These are phyloP conservation scores for Penicillium dipodomyicola DNA, from an alignment of 495 filamentous ascomycete genomes.

Conservation along the genomic window DNA sequence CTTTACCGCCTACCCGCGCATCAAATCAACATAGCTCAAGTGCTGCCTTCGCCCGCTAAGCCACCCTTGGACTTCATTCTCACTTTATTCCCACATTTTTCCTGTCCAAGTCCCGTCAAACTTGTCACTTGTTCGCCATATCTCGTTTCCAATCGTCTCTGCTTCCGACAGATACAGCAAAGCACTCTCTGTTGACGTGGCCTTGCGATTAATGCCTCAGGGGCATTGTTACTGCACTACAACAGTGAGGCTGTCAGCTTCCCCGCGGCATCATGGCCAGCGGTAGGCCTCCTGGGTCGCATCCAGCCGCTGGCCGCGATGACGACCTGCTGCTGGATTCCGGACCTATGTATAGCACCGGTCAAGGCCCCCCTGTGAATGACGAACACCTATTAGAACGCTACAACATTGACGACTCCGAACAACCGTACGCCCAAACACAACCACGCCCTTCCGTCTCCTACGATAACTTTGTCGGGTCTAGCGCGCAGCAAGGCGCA, in stretches of 20 bases:
- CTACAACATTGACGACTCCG: conserved; percentile 65
- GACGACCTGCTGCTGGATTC: conserved; percentile 72
- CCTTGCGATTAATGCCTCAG: conserved; percentile 46
- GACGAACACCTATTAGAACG: conserved; percentile 73
- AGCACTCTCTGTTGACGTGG: conserved; percentile 7
- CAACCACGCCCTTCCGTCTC: conserved; percentile 80
- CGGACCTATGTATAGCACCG: conserved; percentile 67
- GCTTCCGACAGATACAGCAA: conserved; percentile 8
- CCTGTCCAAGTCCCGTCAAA: conserved; percentile 12
- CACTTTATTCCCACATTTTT: conserved; percentile 5
- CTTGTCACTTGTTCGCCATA: conserved; percentile 5
- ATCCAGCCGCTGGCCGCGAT: conserved; percentile 57
- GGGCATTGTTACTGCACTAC: conserved; percentile 30
- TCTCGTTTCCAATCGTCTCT: not conserved
- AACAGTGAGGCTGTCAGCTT: conserved; percentile 43
- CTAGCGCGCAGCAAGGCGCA: conserved; percentile 47
- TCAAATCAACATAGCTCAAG: conserved; percentile 23
- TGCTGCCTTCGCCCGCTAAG: conserved; percentile 30
- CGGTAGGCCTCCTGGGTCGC: conserved; percentile 64
- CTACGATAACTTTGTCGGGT: conserved; percentile 92
- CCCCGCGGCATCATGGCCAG: conserved; percentile 49
- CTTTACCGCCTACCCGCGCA: conserved; percentile 24
- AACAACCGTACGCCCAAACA: conserved; percentile 45
- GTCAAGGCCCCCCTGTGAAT: conserved; percentile 66
- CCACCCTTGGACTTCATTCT: conserved; percentile 21